Evolutionary conservation across 1,139 yeast genomes (phyloP).

Genomic region (Lodderomyces theae): DNA sequence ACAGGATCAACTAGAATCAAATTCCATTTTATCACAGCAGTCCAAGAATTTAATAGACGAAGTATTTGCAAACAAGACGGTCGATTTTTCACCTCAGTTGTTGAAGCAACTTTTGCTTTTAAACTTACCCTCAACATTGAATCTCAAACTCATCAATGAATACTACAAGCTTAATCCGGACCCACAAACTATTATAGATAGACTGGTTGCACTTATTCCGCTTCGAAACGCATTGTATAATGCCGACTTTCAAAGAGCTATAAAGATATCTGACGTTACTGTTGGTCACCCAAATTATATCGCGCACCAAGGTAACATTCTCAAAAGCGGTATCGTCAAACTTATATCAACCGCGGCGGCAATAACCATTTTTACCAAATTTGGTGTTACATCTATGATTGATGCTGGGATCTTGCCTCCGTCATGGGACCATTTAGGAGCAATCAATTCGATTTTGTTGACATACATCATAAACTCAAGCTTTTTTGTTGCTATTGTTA

Average conservation of each 20-base stretch:
- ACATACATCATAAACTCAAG: slow-evolving; percentile 65
- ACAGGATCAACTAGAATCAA: slow-evolving; percentile 14
- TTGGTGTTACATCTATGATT: slow-evolving; percentile 36
- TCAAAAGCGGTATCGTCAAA: slow-evolving; percentile 29
- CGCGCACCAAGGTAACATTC: slow-evolving; percentile 24
- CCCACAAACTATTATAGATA: slow-evolving; percentile 30
- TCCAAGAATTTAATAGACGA: slow-evolving; percentile 15
- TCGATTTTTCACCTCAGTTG: slow-evolving; percentile 22
- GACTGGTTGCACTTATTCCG: slow-evolving; percentile 55
- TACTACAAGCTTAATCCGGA: slow-evolving; percentile 38
- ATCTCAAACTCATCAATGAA: slow-evolving; percentile 28
- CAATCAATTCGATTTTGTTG: slow-evolving; percentile 59
- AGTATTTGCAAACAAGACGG: slow-evolving; percentile 21
- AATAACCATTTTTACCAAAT: slow-evolving; percentile 36
- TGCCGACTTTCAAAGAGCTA: slow-evolving; percentile 58
- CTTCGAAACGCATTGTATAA: slow-evolving; percentile 57
- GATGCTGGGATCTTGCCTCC: slow-evolving; percentile 33
- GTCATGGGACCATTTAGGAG: slow-evolving; percentile 43
- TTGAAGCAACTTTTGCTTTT: slow-evolving; percentile 32
- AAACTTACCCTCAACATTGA: slow-evolving; percentile 32
- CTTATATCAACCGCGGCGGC: slow-evolving; percentile 34
- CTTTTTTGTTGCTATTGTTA: slow-evolving; percentile 57
- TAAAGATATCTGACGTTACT: slow-evolving; percentile 58
- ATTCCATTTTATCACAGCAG: slow-evolving; percentile 19
- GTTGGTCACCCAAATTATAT: slow-evolving; percentile 56